Evolutionary conservation across 1,139 yeast genomes (phyloP).

Genomic region (Kodamaea sp.): DNA sequence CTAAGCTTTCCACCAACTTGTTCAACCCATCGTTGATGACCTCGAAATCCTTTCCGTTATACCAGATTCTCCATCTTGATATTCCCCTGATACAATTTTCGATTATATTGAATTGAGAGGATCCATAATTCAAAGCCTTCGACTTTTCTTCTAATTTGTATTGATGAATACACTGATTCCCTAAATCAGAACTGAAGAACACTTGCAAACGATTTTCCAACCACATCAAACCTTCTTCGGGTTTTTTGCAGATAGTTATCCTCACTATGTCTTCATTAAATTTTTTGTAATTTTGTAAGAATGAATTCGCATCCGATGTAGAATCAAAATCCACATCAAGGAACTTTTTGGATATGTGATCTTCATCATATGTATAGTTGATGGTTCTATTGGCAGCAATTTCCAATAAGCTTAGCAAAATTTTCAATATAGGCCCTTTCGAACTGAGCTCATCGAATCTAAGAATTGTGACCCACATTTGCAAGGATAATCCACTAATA

Average conservation of each 20-base stretch:
- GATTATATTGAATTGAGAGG: constrained; percentile 80
- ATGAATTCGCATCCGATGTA: constrained; percentile 74
- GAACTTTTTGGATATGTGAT: constrained; percentile 61
- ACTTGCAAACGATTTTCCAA: constrained; percentile 69
- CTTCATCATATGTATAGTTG: constrained; percentile 68
- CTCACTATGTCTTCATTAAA: constrained; percentile 90
- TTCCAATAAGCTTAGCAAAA: constrained; percentile 70
- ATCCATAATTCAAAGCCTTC: constrained; percentile 72
- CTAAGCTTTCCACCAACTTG: constrained; percentile 69
- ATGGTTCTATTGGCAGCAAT: constrained; percentile 78
- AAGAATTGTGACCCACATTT: constrained; percentile 91
- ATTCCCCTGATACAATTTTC: constrained; percentile 92
- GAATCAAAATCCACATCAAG: constrained; percentile 88
- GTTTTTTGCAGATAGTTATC: constrained; percentile 80
- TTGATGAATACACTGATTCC: constrained; percentile 61
- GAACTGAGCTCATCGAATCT: constrained; percentile 74
- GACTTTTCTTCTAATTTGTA: constrained; percentile 61
- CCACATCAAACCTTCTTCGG: constrained; percentile 83
- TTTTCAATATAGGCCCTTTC: constrained; percentile 46
- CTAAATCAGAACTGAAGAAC: constrained; percentile 76
- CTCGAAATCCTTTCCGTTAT: constrained; percentile 63
- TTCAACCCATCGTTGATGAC: constrained; percentile 57
- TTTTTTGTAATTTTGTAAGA: constrained; percentile 77
- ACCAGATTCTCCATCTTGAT: constrained; percentile 97
- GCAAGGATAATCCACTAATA: constrained; percentile 87